Evolutionary conservation across 2,329 filamentous ascomycete species (phyloP).

Genomic region (Paraphaeosphaeria minitans): DNA sequence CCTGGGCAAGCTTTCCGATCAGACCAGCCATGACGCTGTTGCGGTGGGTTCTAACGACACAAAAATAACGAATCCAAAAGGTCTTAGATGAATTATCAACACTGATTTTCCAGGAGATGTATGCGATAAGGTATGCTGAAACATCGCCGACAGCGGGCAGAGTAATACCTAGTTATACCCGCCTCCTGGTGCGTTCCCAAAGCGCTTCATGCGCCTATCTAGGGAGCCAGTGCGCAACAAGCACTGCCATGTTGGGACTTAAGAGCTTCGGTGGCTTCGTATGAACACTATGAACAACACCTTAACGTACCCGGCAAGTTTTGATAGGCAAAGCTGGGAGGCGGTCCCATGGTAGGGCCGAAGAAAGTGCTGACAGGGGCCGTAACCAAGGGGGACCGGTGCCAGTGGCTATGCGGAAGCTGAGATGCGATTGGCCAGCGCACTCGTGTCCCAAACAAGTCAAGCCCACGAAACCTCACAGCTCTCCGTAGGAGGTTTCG

Average conservation of each 20-base stretch:
- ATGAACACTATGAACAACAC: background rate
- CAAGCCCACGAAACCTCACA: background rate
- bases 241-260: background rate
- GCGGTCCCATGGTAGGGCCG: background rate
- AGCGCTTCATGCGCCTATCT: background rate
- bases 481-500: too few species aligned
- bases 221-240: background rate
- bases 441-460: slow-evolving; percentile 1
- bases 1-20: slow-evolving; percentile 11
- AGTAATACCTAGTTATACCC: background rate
- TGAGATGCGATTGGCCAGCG: background rate
- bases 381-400: background rate
- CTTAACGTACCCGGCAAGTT: background rate
- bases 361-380: slow-evolving; percentile 3
- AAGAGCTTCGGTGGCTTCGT: background rate
- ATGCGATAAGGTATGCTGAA: background rate
- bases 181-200: background rate
- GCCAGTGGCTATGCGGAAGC: background rate
- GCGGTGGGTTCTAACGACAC: too few species aligned
- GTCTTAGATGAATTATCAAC: too few species aligned
- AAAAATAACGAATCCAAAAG: too few species aligned
- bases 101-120: background rate
- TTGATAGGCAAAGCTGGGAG: background rate
- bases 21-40: background rate
- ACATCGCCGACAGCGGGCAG: background rate